These are phyloP conservation scores for Peronospora tabacina DNA, from an alignment of 352 stramenopile genomes.

Conservation along the genomic window DNA sequence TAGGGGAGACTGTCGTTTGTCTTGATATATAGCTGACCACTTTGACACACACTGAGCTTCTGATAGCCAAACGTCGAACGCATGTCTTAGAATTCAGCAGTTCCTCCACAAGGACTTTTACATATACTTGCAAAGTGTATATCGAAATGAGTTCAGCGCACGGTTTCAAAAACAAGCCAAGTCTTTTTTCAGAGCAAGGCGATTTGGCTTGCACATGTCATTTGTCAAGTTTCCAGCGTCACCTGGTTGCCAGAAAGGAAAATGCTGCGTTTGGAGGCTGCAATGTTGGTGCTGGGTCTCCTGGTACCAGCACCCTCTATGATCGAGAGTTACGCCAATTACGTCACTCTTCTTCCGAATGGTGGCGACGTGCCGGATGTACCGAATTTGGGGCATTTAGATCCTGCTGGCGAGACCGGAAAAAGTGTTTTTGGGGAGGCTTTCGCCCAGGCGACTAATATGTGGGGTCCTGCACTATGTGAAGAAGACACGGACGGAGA, in stretches of 20 bases:
- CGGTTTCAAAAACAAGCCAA: no score
- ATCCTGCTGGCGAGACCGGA: conserved; percentile 33
- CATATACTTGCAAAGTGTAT: no score
- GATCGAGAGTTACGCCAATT: conserved; percentile 35
- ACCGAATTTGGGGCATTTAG: conserved; percentile 49
- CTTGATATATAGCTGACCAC: background rate
- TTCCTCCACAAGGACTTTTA: no score
- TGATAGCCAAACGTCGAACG: no score
- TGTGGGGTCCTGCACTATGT: conserved; percentile 51
- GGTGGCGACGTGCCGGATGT: conserved; percentile 37
- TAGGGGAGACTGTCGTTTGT: background rate
- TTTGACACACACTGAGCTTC: no score
- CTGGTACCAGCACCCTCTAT: conserved; percentile 3
- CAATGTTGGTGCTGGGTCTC: conserved; percentile 8
- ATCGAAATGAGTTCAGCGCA: no score
- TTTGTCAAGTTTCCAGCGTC: conserved; percentile 14
- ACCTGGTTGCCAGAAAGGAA: background rate
- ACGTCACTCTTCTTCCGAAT: conserved; percentile 47
- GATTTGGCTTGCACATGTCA: conserved; percentile 1
- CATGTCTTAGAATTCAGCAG: no score
- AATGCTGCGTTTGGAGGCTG: conserved; percentile 12
- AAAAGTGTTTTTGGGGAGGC: conserved; percentile 62
- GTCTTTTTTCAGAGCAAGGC: no score
- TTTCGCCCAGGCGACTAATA: conserved; percentile 39
- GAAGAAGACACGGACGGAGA: conserved; percentile 68